Evolutionary conservation across 2,329 filamentous ascomycete species (phyloP).

Genomic region (Botrytis cinerea): DNA sequence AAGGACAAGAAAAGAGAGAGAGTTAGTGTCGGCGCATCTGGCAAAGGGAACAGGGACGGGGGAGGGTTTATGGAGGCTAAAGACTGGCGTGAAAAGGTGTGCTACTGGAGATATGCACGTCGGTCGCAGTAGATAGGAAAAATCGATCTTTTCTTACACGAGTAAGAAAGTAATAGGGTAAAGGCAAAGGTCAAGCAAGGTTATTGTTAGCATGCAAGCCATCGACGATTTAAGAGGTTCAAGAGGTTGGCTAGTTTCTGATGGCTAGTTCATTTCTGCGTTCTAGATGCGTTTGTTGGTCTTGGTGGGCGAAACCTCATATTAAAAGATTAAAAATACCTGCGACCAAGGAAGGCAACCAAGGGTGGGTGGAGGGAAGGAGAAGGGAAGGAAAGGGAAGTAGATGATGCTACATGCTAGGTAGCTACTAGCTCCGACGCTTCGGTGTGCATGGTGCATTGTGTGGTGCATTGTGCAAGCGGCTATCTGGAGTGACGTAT

Average conservation of each 20-base stretch:
- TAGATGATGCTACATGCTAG: no score
- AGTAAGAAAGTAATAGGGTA: not conserved
- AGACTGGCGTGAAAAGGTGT: not conserved
- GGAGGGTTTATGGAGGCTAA: slow-evolving; percentile 5
- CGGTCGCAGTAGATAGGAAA: not conserved
- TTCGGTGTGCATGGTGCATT: not conserved
- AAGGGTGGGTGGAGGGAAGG: slow-evolving; percentile 9
- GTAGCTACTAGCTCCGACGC: not conserved
- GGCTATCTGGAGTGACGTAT: slow-evolving; percentile 6
- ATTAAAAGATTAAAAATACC: not conserved
- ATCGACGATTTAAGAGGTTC: slow-evolving; percentile 9
- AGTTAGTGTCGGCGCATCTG: slow-evolving; percentile 5
- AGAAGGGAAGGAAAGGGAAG: no score
- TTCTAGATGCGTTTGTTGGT: not conserved
- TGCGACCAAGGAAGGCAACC: no score
- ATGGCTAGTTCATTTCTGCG: not conserved
- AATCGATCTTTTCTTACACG: slow-evolving; percentile 1
- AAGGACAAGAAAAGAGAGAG: not conserved
- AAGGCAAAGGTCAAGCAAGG: not conserved
- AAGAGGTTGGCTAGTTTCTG: not conserved
- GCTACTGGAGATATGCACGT: not conserved
- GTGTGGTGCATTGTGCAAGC: not conserved
- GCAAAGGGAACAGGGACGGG: not conserved
- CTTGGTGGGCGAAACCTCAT: not conserved
- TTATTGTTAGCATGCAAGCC: not conserved